Percentiles rank a stretch among this genome's conserved stretches.
These are phyloP conservation scores for Dictyostelium firmibasis DNA, from an alignment of 78 protist genomes.

Conservation along the genomic window DNA sequence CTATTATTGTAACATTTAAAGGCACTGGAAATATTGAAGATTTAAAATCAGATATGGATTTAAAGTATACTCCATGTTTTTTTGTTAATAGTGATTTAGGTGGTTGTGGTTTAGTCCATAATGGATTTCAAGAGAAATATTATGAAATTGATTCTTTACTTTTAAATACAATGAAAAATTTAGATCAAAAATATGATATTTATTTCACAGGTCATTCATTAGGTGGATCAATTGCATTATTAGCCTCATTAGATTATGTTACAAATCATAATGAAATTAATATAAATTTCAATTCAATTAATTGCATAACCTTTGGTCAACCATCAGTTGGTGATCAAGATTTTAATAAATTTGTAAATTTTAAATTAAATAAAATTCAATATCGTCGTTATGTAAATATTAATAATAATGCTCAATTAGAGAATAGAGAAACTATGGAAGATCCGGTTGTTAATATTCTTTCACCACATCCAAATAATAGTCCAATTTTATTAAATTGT, in stretches of 20 bases:
- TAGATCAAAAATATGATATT: slow-evolving; percentile 6
- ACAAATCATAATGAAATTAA: neutral
- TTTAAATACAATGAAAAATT: neutral
- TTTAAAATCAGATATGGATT: neutral
- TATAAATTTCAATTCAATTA: neutral
- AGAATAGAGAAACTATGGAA: neutral
- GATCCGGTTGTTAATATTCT: neutral
- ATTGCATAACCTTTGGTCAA: slow-evolving; percentile 29
- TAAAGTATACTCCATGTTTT: neutral
- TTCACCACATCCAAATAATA: neutral
- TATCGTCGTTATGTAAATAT: slow-evolving; percentile 22
- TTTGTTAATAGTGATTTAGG: neutral
- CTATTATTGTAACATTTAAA: neutral
- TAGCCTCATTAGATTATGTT: neutral
- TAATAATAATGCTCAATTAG: neutral
- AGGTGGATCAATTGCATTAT: neutral
- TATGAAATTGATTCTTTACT: neutral
- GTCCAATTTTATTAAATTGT: neutral
- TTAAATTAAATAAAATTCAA: neutral
- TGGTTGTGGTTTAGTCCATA: slow-evolving; percentile 6
- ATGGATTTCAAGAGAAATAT: slow-evolving; percentile 9
- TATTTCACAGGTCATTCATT: slow-evolving; percentile 37
- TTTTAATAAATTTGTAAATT: neutral
- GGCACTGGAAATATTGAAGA: neutral
- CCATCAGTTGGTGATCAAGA: neutral